Evolutionary conservation across 1,284 basidiomycete species (phyloP).

Genomic region (Cystobasidium sp.): DNA sequence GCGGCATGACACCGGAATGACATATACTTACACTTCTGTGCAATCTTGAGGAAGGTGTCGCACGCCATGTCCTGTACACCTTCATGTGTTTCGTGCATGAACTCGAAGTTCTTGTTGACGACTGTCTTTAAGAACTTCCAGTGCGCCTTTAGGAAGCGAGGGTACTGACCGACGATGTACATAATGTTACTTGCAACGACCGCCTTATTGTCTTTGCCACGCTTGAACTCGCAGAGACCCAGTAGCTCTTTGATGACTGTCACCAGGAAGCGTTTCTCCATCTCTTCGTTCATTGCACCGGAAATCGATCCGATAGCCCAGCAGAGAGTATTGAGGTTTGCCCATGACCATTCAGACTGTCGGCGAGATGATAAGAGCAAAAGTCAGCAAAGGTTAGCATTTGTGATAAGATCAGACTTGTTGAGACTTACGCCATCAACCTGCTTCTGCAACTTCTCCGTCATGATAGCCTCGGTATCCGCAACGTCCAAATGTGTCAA

Average conservation of each 20-base stretch:
- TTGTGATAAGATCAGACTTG: not conserved
- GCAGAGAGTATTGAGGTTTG: conserved; percentile 97
- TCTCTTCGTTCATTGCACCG: conserved; percentile 99
- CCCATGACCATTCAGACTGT: conserved; percentile 67
- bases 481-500: conserved; percentile 95
- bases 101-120: conserved; percentile 99
- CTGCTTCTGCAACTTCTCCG: conserved; percentile 95
- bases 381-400: not conserved
- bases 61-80: conserved; percentile 99
- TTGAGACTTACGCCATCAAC: conserved; percentile 53
- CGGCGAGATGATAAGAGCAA: conserved; percentile 63
- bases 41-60: conserved; percentile 99
- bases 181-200: conserved; percentile 99
- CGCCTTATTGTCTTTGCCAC: conserved; percentile 99
- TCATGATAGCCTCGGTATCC: conserved; percentile 95
- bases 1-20: not conserved
- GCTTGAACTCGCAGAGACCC: conserved; percentile 96
- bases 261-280: conserved; percentile 97
- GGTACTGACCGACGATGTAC: conserved; percentile 99
- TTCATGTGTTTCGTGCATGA: conserved; percentile 99
- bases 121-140: conserved; percentile 99
- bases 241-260: conserved; percentile 97
- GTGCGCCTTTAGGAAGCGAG: conserved; percentile 98
- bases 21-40: conserved; percentile 69
- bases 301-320: conserved; percentile 99